A percentile compares a stretch with the other conserved stretches of the same genome.
Evolutionary conservation across 1,284 basidiomycete species (phyloP).

Genomic region (Melanopsichium pennsylvanicum): DNA sequence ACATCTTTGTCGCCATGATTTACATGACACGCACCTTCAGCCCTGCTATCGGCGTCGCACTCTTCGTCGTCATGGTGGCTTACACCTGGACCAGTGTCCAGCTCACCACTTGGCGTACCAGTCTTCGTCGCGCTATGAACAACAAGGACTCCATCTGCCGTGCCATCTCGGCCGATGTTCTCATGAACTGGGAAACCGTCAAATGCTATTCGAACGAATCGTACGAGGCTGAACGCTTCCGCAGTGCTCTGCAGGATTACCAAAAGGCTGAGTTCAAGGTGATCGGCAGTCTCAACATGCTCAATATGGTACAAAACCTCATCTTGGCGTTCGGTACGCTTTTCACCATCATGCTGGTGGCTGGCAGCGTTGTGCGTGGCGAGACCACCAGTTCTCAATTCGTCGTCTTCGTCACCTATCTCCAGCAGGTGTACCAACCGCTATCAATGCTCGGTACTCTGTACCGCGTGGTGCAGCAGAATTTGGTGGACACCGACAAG

Average conservation of each 20-base stretch:
- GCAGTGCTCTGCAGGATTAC: conserved; percentile 77
- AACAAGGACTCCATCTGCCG: conserved; percentile 57
- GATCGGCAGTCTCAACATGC: conserved; percentile 57
- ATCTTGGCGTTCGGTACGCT: conserved; percentile 60
- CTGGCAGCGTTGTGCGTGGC: conserved; percentile 45
- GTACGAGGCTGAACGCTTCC: conserved; percentile 79
- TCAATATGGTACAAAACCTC: conserved; percentile 60
- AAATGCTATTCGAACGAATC: conserved; percentile 84
- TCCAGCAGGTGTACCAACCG: conserved; percentile 73
- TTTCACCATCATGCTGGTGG: conserved; percentile 52
- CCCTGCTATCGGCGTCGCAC: conserved; percentile 77
- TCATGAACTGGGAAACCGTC: conserved; percentile 65
- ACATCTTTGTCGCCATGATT: conserved; percentile 71
- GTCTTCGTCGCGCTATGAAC: conserved; percentile 69
- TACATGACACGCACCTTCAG: conserved; percentile 73
- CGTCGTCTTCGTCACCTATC: conserved; percentile 80
- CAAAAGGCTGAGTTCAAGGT: conserved; percentile 79
- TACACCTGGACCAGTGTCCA: conserved; percentile 76
- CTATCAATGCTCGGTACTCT: conserved; percentile 58
- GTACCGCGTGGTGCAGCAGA: conserved; percentile 65
- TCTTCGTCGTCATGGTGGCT: conserved; percentile 78
- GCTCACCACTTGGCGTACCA: conserved; percentile 77
- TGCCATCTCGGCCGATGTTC: conserved; percentile 58
- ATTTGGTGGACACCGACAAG: conserved; percentile 72
- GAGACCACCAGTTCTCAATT: conserved; percentile 70